Evolutionary conservation across 2,329 filamentous ascomycete species (phyloP).

Genomic region (Dissoconium aciculare): DNA sequence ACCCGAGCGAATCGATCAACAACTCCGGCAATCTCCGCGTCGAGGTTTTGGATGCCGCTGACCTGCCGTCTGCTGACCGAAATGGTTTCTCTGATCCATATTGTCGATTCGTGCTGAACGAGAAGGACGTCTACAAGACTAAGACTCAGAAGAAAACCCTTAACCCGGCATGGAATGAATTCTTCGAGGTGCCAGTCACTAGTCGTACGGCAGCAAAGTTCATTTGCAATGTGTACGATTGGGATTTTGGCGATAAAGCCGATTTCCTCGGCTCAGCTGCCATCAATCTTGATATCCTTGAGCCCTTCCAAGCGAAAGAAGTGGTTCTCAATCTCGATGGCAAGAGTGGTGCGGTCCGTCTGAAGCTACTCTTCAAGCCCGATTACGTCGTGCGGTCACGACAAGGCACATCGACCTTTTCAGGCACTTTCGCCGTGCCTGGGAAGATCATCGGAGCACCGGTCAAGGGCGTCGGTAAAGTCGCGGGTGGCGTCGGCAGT

Average conservation of each 20-base stretch:
- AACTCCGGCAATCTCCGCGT: conserved; percentile 93
- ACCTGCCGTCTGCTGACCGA: conserved; percentile 84
- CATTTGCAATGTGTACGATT: conserved; percentile 73
- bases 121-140: conserved; percentile 82
- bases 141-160: conserved; percentile 95
- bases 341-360: conserved; percentile 67
- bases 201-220: conserved; percentile 79
- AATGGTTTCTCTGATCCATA: conserved; percentile 97
- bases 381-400: conserved; percentile 76
- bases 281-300: conserved; percentile 64
- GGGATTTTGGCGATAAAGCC: conserved; percentile 90
- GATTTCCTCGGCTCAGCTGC: conserved; percentile 68
- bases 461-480: conserved; percentile 79
- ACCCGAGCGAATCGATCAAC: conserved; percentile 94
- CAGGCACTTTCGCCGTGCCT: conserved; percentile 72
- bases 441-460: conserved; percentile 86
- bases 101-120: conserved; percentile 85
- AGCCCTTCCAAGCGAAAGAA: conserved; percentile 73
- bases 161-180: conserved; percentile 89
- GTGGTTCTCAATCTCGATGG: conserved; percentile 64
- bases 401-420: conserved; percentile 85
- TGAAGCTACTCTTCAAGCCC: conserved; percentile 83
- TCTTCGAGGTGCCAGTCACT: conserved; percentile 69
- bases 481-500: conserved; percentile 55
- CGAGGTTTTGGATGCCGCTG: conserved; percentile 72